Evolutionary conservation across 2,329 filamentous ascomycete genomes (phyloP).

Genomic region (Zelopaecilomyces penicillatus): DNA sequence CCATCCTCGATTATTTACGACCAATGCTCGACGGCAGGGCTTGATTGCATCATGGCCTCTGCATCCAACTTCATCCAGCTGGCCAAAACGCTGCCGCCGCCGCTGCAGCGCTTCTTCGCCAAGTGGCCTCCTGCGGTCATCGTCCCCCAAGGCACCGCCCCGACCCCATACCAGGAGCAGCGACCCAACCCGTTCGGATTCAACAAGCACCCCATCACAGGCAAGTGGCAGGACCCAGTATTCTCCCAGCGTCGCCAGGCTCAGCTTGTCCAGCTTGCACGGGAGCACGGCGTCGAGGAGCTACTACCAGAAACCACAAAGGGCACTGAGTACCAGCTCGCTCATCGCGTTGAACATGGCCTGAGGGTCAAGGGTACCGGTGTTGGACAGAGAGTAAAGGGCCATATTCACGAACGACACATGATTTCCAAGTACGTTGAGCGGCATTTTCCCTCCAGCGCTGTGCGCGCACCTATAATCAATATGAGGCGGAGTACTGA

Average conservation of each 20-base stretch:
- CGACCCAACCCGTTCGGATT: constrained; percentile 74
- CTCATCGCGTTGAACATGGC: constrained; percentile 67
- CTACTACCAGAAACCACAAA: constrained; percentile 71
- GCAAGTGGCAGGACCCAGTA: constrained; percentile 73
- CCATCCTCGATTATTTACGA: not conserved
- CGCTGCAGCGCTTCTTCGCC: constrained; percentile 78
- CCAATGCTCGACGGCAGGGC: constrained; percentile 4
- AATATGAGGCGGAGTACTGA: constrained; percentile 7
- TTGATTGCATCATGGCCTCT: constrained; percentile 24
- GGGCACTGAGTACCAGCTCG: constrained; percentile 61
- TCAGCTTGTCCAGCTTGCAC: constrained; percentile 79
- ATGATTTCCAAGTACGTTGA: constrained; percentile 60
- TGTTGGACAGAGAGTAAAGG: constrained; percentile 88
- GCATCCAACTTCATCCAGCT: constrained; percentile 42
- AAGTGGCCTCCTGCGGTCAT: constrained; percentile 71
- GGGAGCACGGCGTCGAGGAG: constrained; percentile 69
- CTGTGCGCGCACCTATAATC: not conserved
- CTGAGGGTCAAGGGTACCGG: constrained; percentile 86
- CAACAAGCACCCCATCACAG: constrained; percentile 68
- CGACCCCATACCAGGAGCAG: constrained; percentile 45
- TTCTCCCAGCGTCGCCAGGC: constrained; percentile 83
- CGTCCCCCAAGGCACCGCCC: constrained; percentile 36
- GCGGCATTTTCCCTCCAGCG: not conserved
- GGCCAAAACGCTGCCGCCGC: constrained; percentile 65
- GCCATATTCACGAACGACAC: constrained; percentile 84